Evolutionary conservation across 495 filamentous ascomycete species (phyloP).

Genomic region (Talaromyces borbonicus): DNA sequence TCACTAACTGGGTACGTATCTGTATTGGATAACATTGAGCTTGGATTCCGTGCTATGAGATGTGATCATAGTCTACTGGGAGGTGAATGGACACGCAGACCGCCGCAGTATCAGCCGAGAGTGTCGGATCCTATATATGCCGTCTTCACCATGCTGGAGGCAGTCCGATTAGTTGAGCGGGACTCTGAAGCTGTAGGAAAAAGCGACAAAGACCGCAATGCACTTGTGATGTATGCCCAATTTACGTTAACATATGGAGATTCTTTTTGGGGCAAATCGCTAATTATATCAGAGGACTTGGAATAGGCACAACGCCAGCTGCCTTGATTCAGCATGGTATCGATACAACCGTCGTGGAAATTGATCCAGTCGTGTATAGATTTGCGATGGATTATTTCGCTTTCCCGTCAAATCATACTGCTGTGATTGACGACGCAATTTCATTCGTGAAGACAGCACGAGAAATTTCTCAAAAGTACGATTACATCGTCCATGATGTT

Average conservation of each 20-base stretch:
- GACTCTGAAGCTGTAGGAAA: slow-evolving; percentile 29
- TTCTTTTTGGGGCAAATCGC: slow-evolving; percentile 13
- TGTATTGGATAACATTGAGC: slow-evolving; percentile 61
- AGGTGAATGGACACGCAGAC: slow-evolving; percentile 64
- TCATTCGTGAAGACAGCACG: slow-evolving; percentile 52
- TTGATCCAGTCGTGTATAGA: slow-evolving; percentile 79
- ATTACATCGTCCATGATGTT: slow-evolving; percentile 97
- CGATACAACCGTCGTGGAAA: slow-evolving; percentile 84
- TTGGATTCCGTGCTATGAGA: slow-evolving; percentile 71
- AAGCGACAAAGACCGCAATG: slow-evolving; percentile 58
- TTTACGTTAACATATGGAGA: neutral
- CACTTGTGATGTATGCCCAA: slow-evolving; percentile 62
- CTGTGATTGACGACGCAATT: slow-evolving; percentile 74
- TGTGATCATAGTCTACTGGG: slow-evolving; percentile 92
- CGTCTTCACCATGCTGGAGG: slow-evolving; percentile 87
- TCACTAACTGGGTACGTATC: slow-evolving; percentile 88
- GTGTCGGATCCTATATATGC: slow-evolving; percentile 83
- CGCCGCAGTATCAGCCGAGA: slow-evolving; percentile 30
- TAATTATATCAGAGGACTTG: slow-evolving; percentile 62
- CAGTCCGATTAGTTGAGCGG: slow-evolving; percentile 67
- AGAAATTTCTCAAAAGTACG: slow-evolving; percentile 46
- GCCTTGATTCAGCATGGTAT: slow-evolving; percentile 83
- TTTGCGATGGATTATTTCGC: slow-evolving; percentile 77
- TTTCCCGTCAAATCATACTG: slow-evolving; percentile 65
- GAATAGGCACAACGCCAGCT: slow-evolving; percentile 81